Evolutionary conservation across 352 stramenopile genomes (phyloP).

Genomic region (Elongisporangium anandrum): DNA sequence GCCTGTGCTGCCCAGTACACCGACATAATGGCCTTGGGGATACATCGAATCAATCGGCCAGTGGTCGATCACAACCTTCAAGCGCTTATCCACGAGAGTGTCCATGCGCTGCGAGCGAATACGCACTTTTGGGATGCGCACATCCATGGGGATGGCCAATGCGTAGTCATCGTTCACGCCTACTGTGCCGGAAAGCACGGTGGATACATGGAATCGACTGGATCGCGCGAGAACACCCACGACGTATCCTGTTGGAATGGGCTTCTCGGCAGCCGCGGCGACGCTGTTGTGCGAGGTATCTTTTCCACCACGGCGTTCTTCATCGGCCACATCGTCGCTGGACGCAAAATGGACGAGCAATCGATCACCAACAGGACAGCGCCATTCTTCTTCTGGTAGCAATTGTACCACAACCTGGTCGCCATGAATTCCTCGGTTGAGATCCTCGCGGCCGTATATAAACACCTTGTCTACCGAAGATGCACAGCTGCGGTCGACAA

Average conservation of each 20-base stretch:
- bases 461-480: constrained; percentile 49
- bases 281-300: constrained; percentile 10
- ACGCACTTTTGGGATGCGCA: constrained; percentile 74
- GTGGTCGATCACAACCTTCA: constrained; percentile 81
- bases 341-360: constrained; percentile 66
- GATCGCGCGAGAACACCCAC: constrained; percentile 85
- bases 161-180: constrained; percentile 56
- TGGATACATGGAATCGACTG: constrained; percentile 60
- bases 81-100: constrained; percentile 63
- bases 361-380: constrained; percentile 51
- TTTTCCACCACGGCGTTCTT: constrained; percentile 20
- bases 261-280: constrained; percentile 5
- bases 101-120: constrained; percentile 78
- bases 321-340: constrained; percentile 26
- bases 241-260: constrained; percentile 73
- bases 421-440: constrained; percentile 97
- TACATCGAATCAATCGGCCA: constrained; percentile 78
- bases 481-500: constrained; percentile 32
- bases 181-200: constrained; percentile 64
- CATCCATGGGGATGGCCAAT: constrained; percentile 79
- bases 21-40: constrained; percentile 76
- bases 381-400: constrained; percentile 78
- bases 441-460: constrained; percentile 69
- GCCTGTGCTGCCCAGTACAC: constrained; percentile 55
- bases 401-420: constrained; percentile 95